Evolutionary conservation across 768 basidiomycete species (phyloP).

Genomic region (Leccinum broughii): DNA sequence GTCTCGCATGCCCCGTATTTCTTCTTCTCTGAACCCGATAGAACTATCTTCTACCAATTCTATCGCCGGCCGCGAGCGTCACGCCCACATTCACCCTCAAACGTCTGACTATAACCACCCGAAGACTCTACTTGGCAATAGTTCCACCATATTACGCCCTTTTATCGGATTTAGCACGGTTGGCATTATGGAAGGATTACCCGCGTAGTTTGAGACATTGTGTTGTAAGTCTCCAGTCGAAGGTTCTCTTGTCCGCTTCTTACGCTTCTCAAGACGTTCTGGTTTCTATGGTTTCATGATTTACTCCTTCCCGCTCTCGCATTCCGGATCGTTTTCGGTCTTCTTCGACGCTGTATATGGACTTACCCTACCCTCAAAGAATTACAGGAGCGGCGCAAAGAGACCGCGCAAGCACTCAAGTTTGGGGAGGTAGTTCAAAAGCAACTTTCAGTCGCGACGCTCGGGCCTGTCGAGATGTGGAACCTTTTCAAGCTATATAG

Average conservation of each 20-base stretch:
- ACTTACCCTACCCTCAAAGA: conserved; percentile 57
- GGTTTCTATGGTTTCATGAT: conserved; percentile 64
- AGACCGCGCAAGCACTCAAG: conserved; percentile 49
- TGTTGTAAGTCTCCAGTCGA: conserved; percentile 39
- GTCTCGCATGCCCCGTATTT: conserved; percentile 7
- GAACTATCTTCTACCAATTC: conserved; percentile 45
- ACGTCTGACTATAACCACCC: conserved; percentile 48
- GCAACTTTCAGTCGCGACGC: conserved; percentile 46
- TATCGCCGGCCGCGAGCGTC: conserved; percentile 43
- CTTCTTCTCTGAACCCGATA: conserved; percentile 19
- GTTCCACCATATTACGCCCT: conserved; percentile 52
- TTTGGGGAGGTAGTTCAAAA: conserved; percentile 52
- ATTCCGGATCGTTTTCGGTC: conserved; percentile 46
- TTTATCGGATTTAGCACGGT: conserved; percentile 34
- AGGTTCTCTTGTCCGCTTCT: conserved; percentile 3
- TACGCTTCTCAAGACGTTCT: conserved; percentile 47
- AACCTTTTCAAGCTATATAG: conserved; percentile 47
- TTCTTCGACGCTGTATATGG: conserved; percentile 49
- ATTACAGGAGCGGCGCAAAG: conserved; percentile 50
- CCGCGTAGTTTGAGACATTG: conserved; percentile 51
- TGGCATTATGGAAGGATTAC: conserved; percentile 59
- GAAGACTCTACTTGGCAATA: conserved; percentile 56
- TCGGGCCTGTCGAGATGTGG: conserved; percentile 56
- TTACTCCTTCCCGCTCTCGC: conserved; percentile 54
- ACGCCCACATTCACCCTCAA: conserved; percentile 54